Conservation (phyloP, 2,329 filamentous ascomycete genomes). For the Fusarium setosum region DNA sequence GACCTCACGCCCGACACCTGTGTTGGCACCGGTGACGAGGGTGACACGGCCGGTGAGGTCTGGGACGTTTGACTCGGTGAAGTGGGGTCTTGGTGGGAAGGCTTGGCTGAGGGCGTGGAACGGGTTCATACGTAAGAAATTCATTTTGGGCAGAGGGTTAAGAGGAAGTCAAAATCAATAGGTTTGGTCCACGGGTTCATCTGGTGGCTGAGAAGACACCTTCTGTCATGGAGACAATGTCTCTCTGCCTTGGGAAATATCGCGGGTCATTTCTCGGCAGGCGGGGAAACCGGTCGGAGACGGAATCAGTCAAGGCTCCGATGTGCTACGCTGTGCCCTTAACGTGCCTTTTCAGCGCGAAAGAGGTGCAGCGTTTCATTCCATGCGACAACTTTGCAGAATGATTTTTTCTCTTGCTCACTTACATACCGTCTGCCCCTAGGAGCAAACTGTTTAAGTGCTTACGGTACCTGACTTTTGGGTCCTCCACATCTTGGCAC, state of each 20-base stretch:
- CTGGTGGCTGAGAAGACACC: too few species aligned
- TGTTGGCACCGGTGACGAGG: conserved; percentile 60
- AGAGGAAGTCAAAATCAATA: too few species aligned
- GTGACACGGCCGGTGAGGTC: conserved; percentile 59
- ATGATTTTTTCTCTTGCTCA: too few species aligned
- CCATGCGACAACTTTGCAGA: too few species aligned
- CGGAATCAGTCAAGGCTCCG: neutral
- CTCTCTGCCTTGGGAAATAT: too few species aligned
- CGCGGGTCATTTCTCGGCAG: conserved; percentile 16
- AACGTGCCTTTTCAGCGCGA: neutral
- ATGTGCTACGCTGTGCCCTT: neutral
- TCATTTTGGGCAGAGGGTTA: neutral
- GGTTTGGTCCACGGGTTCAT: too few species aligned
- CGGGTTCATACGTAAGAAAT: conserved; percentile 10
- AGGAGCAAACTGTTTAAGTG: neutral
- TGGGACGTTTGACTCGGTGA: conserved; percentile 72
- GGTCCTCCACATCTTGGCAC: neutral
- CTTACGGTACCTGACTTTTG: neutral
- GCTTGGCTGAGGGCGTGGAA: conserved; percentile 32
- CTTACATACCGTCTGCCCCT: too few species aligned
- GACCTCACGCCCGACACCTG: conserved; percentile 63
- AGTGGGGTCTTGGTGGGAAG: conserved; percentile 39
- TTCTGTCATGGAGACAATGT: too few species aligned
- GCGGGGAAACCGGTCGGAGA: conserved; percentile 23
- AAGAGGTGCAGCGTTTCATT: neutral